These are phyloP conservation scores for Acanthamoeba triangularis DNA, from an alignment of 208 protist genomes.

Conservation along the genomic window DNA sequence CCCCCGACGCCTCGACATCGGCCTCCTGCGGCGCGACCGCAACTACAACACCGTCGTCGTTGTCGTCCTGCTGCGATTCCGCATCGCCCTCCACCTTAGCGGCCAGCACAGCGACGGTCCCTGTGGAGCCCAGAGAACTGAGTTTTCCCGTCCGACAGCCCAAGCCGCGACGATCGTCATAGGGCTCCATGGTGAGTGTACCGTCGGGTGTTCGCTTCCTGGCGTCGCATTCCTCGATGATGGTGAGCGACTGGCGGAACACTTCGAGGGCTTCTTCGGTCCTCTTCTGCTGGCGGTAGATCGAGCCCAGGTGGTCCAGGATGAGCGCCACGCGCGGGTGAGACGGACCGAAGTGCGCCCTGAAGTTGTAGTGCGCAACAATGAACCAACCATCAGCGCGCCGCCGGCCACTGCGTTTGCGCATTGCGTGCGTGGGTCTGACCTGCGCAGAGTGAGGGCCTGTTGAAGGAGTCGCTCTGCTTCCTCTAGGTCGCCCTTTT, in stretches of 20 bases:
- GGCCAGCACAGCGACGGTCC: no score
- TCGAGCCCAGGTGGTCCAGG: constrained; percentile 10
- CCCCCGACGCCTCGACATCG: no score
- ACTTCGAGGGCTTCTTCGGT: background rate
- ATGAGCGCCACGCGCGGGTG: constrained; percentile 16
- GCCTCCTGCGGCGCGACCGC: background rate
- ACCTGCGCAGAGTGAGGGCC: background rate
- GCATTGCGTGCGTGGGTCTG: background rate
- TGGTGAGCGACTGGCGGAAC: background rate
- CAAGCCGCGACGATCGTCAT: background rate
- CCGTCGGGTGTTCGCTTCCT: background rate
- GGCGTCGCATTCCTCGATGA: constrained; percentile 2
- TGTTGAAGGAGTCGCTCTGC: constrained; percentile 1
- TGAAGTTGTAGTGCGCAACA: no score
- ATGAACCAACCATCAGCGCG: no score
- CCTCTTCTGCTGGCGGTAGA: constrained; percentile 26
- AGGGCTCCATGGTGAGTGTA: no score
- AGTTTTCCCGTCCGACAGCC: no score
- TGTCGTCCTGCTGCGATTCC: background rate
- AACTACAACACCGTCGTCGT: background rate
- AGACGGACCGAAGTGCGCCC: background rate
- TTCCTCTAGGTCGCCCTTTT: background rate
- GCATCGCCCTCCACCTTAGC: background rate
- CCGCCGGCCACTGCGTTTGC: no score
- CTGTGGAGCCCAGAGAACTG: no score